These are phyloP conservation scores for Elsinoe arachidis DNA, from an alignment of 2,329 filamentous ascomycete species.

Conservation along the genomic window DNA sequence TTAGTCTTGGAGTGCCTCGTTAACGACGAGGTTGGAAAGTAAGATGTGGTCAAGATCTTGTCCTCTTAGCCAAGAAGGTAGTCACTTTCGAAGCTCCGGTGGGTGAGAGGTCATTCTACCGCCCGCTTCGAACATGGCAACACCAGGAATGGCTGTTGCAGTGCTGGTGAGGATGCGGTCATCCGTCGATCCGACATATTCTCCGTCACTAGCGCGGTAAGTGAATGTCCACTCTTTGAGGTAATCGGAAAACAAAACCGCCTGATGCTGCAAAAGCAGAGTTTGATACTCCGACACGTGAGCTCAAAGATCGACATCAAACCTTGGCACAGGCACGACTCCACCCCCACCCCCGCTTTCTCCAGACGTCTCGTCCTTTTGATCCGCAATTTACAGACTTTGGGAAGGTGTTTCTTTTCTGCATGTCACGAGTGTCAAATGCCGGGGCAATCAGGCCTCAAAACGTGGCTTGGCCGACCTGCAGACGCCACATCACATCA, in stretches of 20 bases:
- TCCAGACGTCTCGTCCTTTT: background rate
- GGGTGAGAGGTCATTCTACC: background rate
- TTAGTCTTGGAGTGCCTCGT: too few species aligned
- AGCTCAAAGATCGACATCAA: slow-evolving; percentile 2
- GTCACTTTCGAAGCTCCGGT: background rate
- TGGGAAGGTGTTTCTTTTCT: background rate
- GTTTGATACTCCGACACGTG: too few species aligned
- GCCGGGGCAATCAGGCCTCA: background rate
- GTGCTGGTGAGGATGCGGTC: background rate
- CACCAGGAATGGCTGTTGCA: too few species aligned
- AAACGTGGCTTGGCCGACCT: background rate
- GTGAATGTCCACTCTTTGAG: background rate
- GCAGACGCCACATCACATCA: background rate
- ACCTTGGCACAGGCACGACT: background rate
- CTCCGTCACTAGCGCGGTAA: too few species aligned
- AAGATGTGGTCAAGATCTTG: background rate
- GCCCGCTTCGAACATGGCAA: too few species aligned
- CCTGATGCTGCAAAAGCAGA: background rate
- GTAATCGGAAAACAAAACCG: background rate
- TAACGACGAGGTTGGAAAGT: background rate
- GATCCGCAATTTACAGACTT: background rate
- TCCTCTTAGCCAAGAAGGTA: background rate
- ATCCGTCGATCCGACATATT: background rate
- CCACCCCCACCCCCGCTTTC: slow-evolving; percentile 9
- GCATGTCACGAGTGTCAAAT: slow-evolving; percentile 3